Evolutionary conservation across 345 rosid genomes (phyloP), one percentile per base, ranked within the genome.

Genomic region (Acer campestre): DNA sequence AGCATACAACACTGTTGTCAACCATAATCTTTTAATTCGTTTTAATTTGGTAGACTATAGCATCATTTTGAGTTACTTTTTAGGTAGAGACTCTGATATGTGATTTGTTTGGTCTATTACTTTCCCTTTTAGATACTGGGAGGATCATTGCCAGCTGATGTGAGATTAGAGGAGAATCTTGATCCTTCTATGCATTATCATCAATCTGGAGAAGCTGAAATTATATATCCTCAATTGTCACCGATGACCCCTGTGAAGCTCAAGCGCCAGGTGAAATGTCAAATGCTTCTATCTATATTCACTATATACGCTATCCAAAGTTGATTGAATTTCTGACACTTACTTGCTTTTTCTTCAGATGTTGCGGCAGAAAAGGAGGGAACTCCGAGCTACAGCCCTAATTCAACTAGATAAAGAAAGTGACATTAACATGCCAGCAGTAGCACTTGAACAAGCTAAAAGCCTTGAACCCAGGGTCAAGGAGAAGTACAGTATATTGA

Each of bases 401-500:
- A 82, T 90, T 75, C 90, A 68, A 77, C 90, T 77, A 82, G 91
- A 87, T 78, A 86, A 82, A 75, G 93, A 83, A 85, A 84, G 83
- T 73, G 97, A 90, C 75, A 78, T 80, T 68, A 83, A 80, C 85
- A 75, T 83, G 81, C 87, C 83, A 83, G 90, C 75, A 78, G 86
- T 90, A 71, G 92, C 95, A 70, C 80, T 94, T 78, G 88, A 88
- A 75, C 86, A 80, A 79, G 83, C 90, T 59, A 88, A 81, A 84
- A 85, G 71, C 80, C 78, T 85, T 73, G 90, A 89, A 68, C 88
- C 92, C 53, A 78, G 87, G 22, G 78, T 84, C 82, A 83, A 78
- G 73, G 98, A 89, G 75, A 97, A 91, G 80, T 93, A 94, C 82
- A 93, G 94, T 70, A 89, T 92, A 78, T 94, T 97, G 99, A 93